phyloP scores from a whole-genome alignment of 2,329 filamentous ascomycete species.

The Botrytis elliptica region DNA sequence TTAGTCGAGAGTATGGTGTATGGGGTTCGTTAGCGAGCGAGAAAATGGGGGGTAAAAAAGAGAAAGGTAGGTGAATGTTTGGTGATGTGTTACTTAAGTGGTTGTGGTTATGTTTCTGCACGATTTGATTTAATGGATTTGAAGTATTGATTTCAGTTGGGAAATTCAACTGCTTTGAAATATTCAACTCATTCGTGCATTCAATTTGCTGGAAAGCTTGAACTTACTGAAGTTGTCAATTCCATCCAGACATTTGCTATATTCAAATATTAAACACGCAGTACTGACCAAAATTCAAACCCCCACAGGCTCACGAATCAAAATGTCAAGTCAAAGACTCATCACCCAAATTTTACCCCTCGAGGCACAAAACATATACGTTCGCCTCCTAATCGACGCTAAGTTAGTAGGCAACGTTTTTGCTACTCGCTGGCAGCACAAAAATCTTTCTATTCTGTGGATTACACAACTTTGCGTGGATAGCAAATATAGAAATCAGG shows the following conservation, averaged over 20 bases:
- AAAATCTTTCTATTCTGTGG: neutral
- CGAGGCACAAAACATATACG: neutral
- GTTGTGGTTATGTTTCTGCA: neutral
- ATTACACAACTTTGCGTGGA: neutral
- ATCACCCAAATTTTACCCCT: neutral
- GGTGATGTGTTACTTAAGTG: neutral
- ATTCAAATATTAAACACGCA: neutral
- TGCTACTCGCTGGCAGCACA: neutral
- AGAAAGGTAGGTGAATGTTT: neutral
- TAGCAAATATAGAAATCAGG: neutral
- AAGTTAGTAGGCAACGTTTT: neutral
- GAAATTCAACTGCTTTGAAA: neutral
- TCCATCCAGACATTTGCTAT: neutral
- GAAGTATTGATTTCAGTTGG: neutral
- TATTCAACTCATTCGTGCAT: neutral
- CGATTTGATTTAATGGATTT: neutral
- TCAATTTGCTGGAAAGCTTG: neutral
- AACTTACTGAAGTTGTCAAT: neutral
- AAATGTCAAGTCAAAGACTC: neutral
- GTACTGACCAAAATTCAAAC: neutral
- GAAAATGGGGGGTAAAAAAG: neutral
- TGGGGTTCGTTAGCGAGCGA: neutral
- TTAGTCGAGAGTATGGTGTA: neutral
- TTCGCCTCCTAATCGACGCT: neutral
- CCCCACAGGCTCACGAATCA: neutral